Evolutionary conservation across 2,329 filamentous ascomycete genomes (phyloP).

Genomic region (Leptographium radiaticola): DNA sequence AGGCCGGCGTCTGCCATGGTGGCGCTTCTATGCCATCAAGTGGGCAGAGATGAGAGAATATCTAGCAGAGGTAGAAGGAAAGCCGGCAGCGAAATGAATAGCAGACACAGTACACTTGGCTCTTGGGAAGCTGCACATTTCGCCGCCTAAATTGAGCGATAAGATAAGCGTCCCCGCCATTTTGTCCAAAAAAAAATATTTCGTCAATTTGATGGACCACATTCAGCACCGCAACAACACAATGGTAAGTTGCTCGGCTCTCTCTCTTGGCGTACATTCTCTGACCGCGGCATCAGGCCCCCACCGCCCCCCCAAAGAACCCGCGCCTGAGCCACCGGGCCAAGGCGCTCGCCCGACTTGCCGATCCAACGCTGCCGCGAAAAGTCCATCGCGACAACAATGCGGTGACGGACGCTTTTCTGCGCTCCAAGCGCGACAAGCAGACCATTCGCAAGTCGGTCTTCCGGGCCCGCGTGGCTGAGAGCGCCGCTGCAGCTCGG

Average conservation of each 20-base stretch:
- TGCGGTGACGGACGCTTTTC: conserved; percentile 43
- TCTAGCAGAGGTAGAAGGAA: not conserved
- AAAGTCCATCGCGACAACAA: conserved; percentile 39
- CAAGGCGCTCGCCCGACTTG: conserved; percentile 38
- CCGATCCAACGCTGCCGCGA: conserved; percentile 36
- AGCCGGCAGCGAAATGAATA: not conserved
- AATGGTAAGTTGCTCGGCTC: not conserved
- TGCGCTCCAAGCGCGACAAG: conserved; percentile 71
- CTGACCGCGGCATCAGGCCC: conserved; percentile 9
- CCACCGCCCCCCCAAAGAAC: conserved; percentile 10
- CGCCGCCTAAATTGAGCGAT: too few species aligned
- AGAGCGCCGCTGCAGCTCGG: conserved; percentile 23
- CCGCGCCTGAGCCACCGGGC: conserved; percentile 20
- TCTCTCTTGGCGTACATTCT: not conserved
- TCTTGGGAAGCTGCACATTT: too few species aligned
- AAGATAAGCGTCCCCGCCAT: too few species aligned
- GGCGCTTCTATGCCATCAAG: too few species aligned
- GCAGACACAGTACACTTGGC: not conserved
- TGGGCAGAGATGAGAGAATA: too few species aligned
- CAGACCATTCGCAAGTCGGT: conserved; percentile 67
- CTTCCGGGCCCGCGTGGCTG: conserved; percentile 65
- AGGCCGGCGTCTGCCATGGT: not conserved
- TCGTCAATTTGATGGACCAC: too few species aligned
- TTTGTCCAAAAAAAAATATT: too few species aligned
- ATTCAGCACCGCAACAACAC: too few species aligned